Evolutionary conservation across 768 basidiomycete species (phyloP).

Genomic region (Leccinum subgranulosum): DNA sequence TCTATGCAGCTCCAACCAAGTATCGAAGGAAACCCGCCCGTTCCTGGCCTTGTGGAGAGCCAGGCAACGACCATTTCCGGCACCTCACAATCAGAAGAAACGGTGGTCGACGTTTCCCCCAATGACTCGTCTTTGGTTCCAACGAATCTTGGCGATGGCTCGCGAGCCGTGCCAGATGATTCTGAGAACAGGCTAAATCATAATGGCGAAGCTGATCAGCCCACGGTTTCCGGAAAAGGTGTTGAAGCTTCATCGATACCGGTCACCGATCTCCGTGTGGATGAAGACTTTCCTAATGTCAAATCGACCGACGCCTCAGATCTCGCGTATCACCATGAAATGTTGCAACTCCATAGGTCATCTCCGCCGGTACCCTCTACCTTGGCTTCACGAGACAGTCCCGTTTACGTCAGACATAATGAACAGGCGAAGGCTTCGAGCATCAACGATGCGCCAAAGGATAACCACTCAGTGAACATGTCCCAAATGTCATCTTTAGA

Average conservation of each 20-base stretch:
- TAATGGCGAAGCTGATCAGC: not conserved
- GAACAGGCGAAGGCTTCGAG: not conserved
- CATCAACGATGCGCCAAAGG: not conserved
- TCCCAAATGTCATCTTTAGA: not conserved
- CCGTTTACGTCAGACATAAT: not conserved
- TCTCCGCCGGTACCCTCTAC: not conserved
- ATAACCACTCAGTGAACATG: not conserved
- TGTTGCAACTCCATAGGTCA: not conserved
- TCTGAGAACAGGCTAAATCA: not conserved
- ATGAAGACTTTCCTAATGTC: not conserved
- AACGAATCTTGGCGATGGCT: not conserved
- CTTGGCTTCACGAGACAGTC: not conserved
- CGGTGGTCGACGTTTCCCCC: not conserved
- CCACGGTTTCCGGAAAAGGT: not conserved
- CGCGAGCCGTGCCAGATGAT: not conserved
- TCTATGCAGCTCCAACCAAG: not conserved
- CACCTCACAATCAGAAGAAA: constrained; percentile 6
- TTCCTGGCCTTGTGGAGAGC: not conserved
- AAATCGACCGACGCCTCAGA: not conserved
- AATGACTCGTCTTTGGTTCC: not conserved
- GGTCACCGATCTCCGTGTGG: not conserved
- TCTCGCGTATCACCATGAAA: not conserved
- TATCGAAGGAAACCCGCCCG: not conserved
- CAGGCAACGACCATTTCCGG: not conserved
- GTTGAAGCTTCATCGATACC: not conserved